phyloP scores from a whole-genome alignment of 169 alveolate species.

The Cryptosporidium meleagridis region DNA sequence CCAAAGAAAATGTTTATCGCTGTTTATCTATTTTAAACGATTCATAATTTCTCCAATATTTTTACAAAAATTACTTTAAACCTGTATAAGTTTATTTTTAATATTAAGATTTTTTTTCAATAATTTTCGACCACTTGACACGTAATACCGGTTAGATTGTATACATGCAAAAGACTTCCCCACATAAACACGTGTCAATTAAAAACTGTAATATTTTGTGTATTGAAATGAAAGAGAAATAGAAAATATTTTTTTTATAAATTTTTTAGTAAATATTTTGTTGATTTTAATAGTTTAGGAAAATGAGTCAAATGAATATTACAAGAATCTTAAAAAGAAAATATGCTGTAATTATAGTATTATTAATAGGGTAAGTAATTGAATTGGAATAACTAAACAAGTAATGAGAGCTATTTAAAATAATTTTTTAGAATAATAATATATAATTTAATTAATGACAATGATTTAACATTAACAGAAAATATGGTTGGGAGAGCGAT shows the following conservation, averaged over 20 bases:
- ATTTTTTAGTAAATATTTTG: not conserved
- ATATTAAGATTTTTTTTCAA: not conserved
- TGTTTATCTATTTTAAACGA: not conserved
- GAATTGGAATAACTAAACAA: not conserved
- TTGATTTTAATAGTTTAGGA: not conserved
- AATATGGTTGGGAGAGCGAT: slow-evolving; percentile 19
- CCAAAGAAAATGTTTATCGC: not conserved
- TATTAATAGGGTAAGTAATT: not conserved
- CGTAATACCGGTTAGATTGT: slow-evolving; percentile 15
- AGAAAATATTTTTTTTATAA: not conserved
- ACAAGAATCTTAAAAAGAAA: not conserved
- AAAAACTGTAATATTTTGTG: not conserved
- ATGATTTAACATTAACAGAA: not conserved
- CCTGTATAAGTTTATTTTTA: not conserved
- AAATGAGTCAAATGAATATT: not conserved
- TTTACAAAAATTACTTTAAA: not conserved
- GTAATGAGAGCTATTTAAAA: not conserved
- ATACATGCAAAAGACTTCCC: slow-evolving; percentile 12
- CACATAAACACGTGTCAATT: slow-evolving; percentile 29
- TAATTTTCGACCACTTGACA: slow-evolving; percentile 38
- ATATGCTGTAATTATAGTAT: not conserved
- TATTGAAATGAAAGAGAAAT: not conserved
- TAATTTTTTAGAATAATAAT: slow-evolving; percentile 7
- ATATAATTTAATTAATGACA: not conserved
- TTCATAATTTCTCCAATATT: not conserved